Conservation (phyloP, 2,329 filamentous ascomycete genomes). For the Colletotrichum coccodes region DNA sequence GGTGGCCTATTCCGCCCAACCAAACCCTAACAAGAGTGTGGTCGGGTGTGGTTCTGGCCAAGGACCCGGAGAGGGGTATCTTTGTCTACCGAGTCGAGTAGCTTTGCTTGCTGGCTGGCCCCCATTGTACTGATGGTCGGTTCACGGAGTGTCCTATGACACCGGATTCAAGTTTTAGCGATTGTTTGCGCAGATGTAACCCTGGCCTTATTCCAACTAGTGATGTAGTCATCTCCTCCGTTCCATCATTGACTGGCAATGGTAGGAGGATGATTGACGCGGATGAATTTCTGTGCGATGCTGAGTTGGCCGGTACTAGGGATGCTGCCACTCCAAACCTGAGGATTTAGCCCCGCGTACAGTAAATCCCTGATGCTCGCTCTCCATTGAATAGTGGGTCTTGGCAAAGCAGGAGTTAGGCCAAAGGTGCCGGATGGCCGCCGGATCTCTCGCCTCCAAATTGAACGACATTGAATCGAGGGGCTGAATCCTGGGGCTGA, state of each 20-base stretch:
- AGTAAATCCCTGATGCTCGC: neutral
- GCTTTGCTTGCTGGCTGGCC: constrained; percentile 1
- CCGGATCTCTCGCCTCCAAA: neutral
- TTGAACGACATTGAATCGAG: neutral
- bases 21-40: neutral
- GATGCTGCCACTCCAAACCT: neutral
- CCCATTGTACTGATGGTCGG: neutral
- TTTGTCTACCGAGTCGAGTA: neutral
- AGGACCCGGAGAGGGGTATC: constrained; percentile 3
- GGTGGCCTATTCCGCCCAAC: neutral
- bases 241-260: neutral
- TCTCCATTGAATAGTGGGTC: neutral
- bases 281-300: neutral
- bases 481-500: neutral
- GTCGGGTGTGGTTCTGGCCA: neutral
- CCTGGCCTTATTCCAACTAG: neutral
- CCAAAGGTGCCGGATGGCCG: neutral
- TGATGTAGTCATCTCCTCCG: neutral
- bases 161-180: neutral
- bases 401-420: neutral
- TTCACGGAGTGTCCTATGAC: neutral
- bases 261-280: neutral
- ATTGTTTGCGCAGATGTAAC: neutral
- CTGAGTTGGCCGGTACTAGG: neutral
- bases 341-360: neutral